Percentiles rank a stretch among this genome's conserved stretches.
These are phyloP conservation scores for Leccinum olivaceopallidum DNA, from an alignment of 768 basidiomycete genomes.

Conservation along the genomic window DNA sequence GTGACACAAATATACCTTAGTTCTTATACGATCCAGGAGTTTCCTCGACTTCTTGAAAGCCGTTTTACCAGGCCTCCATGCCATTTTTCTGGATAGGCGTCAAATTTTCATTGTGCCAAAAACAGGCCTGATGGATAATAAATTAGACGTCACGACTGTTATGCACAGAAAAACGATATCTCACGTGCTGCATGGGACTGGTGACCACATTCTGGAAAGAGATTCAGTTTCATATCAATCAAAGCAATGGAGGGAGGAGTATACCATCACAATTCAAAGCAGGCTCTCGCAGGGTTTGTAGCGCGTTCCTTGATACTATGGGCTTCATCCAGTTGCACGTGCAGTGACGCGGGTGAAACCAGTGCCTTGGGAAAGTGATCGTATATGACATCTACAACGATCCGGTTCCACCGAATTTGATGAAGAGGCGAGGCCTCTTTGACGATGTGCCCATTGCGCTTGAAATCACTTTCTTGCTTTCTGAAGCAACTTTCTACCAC, in stretches of 20 bases:
- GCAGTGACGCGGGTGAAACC: too few relatives aligned
- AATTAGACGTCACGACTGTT: conserved; percentile 7
- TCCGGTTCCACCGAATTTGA: too few relatives aligned
- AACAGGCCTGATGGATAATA: conserved; percentile 64
- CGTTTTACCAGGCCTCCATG: conserved; percentile 69
- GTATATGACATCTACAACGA: too few relatives aligned
- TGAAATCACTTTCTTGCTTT: too few relatives aligned
- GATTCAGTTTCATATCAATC: background rate
- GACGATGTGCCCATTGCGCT: too few relatives aligned
- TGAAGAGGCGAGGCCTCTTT: too few relatives aligned
- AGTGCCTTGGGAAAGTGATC: too few relatives aligned
- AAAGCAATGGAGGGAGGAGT: background rate
- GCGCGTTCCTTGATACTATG: too few relatives aligned
- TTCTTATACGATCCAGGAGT: conserved; percentile 90
- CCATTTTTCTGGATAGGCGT: conserved; percentile 94
- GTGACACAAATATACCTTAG: conserved; percentile 52
- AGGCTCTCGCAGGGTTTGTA: conserved; percentile 68
- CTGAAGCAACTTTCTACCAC: too few relatives aligned
- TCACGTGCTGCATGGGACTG: conserved; percentile 78
- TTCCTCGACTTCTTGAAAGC: conserved; percentile 94
- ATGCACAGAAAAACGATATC: conserved; percentile 24
- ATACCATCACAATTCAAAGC: conserved; percentile 91
- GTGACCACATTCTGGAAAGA: conserved; percentile 70
- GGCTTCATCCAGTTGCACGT: too few relatives aligned
- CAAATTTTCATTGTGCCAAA: conserved; percentile 96